Evolutionary conservation across 257 asterid genomes (phyloP).

Genomic region (Solanum lignicaule): DNA sequence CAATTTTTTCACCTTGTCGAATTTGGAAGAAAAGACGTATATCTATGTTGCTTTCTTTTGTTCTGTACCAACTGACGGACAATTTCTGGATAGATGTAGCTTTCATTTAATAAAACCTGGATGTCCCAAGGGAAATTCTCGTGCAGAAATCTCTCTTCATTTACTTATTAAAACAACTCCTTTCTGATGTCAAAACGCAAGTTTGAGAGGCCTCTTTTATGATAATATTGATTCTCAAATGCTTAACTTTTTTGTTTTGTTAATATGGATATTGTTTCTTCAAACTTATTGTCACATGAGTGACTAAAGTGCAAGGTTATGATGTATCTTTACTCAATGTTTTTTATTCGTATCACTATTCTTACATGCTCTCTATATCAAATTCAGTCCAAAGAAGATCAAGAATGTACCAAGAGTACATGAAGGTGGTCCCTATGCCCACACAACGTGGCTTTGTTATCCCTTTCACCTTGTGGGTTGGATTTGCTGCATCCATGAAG

Average conservation of each 20-base stretch:
- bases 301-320: neutral
- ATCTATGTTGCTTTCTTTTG: neutral
- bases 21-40: neutral
- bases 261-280: neutral
- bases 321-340: neutral
- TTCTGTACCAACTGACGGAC: neutral
- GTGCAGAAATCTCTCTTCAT: neutral
- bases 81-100: neutral
- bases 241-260: neutral
- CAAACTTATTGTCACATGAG: neutral
- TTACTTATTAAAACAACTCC: neutral
- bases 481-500: slow-evolving; percentile 52
- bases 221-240: neutral
- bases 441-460: slow-evolving; percentile 28
- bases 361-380: neutral
- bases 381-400: slow-evolving; percentile 41
- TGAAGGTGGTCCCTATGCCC: slow-evolving; percentile 54
- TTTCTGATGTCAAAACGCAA: no score
- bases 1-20: neutral
- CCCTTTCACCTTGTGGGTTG: slow-evolving; percentile 62
- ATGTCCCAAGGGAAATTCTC: neutral
- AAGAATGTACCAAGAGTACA: slow-evolving; percentile 35
- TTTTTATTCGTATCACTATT: neutral
- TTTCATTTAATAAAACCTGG: neutral
- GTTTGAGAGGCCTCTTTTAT: neutral